Conservation (phyloP, 306 rosid species). For the Argentina anserina region DNA sequence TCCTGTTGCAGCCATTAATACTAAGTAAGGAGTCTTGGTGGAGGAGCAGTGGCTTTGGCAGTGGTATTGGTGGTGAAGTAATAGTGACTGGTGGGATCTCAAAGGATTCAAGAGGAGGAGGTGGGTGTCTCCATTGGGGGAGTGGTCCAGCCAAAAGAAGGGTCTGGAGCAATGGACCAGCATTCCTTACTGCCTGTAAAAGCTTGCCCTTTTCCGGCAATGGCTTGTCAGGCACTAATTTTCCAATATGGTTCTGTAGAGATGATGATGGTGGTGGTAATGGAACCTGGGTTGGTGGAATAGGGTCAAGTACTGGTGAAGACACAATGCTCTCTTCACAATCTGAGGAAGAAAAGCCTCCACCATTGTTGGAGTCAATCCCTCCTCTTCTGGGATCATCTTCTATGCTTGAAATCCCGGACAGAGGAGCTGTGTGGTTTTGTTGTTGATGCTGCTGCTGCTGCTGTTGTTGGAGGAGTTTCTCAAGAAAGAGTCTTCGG, state of each 20-base stretch:
- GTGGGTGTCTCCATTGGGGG: constrained; percentile 99
- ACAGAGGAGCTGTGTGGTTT: constrained; percentile 53
- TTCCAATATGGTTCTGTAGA: constrained; percentile 34
- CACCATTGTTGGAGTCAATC: constrained; percentile 64
- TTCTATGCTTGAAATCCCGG: constrained; percentile 92
- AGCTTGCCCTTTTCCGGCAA: constrained; percentile 97
- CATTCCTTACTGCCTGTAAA: constrained; percentile 94
- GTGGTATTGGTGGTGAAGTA: constrained; percentile 47
- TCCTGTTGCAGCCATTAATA: constrained; percentile 41
- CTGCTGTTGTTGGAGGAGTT: constrained; percentile 39
- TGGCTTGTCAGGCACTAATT: constrained; percentile 52
- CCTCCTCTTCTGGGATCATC: constrained; percentile 82
- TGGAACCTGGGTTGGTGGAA: constrained; percentile 41
- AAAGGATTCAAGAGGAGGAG: constrained; percentile 85
- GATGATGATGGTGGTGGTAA: constrained; percentile 4
- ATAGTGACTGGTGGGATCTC: constrained; percentile 89
- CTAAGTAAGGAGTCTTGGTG: constrained; percentile 48
- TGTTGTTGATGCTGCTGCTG: constrained; percentile 28
- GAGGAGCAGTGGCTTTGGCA: constrained; percentile 31
- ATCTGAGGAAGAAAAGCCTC: constrained; percentile 78
- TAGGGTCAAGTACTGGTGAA: constrained; percentile 65
- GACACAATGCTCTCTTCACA: constrained; percentile 99
- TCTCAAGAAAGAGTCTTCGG: constrained; percentile 58
- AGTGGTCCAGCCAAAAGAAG: constrained; percentile 93
- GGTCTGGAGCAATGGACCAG: constrained; percentile 90